These are phyloP conservation scores for Fagopyrum homotropicum DNA, from an alignment of 148 eudicot genomes.

Conservation along the genomic window DNA sequence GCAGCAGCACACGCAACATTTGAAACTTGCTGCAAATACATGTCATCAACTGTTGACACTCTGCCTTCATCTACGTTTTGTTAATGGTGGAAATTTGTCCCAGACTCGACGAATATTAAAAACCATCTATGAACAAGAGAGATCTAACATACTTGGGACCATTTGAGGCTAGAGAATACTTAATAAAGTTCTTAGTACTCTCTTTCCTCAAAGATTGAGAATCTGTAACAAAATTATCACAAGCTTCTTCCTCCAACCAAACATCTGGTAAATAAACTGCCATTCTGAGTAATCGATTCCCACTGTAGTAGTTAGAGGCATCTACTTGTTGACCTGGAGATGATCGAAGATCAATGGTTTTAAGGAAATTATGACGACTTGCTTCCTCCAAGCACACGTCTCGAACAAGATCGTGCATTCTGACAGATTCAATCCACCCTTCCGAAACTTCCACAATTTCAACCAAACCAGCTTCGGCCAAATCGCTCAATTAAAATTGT, in stretches of 20 bases:
- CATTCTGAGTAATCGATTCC: not conserved
- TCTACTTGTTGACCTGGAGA: not conserved
- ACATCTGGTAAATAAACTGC: not conserved
- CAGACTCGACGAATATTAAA: too few relatives aligned
- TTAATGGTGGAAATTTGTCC: too few relatives aligned
- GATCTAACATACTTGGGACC: not conserved
- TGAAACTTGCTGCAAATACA: not conserved
- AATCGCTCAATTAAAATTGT: not conserved
- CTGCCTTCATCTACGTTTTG: not conserved
- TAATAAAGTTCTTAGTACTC: too few relatives aligned
- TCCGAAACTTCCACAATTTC: not conserved
- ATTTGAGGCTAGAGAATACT: not conserved
- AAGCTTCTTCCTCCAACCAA: not conserved
- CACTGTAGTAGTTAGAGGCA: not conserved
- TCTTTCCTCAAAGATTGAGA: too few relatives aligned
- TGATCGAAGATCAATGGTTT: not conserved
- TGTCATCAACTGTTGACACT: not conserved
- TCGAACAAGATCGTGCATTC: slow-evolving; percentile 6
- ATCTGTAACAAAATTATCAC: not conserved
- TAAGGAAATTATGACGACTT: not conserved
- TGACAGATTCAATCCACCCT: not conserved
- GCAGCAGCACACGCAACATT: not conserved
- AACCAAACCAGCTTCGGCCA: slow-evolving; percentile 9
- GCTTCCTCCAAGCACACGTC: slow-evolving; percentile 1
- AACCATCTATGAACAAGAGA: not conserved